Conservation (phyloP, 441 rosid genomes). For the Eruca vesicaria region DNA sequence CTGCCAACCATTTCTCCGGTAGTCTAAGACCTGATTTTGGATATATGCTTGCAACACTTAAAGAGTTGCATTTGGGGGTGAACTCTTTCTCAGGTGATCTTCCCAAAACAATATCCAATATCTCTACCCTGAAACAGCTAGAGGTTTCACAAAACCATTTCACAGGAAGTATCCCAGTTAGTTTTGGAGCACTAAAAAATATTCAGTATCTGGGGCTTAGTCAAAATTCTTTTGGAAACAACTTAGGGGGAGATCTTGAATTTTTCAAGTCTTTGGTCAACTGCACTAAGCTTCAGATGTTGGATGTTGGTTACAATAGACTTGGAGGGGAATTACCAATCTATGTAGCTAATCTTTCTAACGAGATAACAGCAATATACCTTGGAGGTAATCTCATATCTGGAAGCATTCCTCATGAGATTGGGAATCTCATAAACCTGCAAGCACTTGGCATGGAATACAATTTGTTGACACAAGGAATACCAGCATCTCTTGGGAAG, state of each 20-base stretch:
- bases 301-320: constrained; percentile 15
- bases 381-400: constrained; percentile 23
- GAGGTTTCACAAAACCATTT: background rate
- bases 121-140: background rate
- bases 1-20: background rate
- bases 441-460: background rate
- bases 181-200: background rate
- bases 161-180: background rate
- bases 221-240: background rate
- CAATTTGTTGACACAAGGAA: constrained; percentile 20
- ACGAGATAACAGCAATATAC: background rate
- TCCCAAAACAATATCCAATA: constrained; percentile 9
- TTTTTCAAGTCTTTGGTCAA: constrained; percentile 25
- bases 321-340: constrained; percentile 33
- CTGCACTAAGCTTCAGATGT: constrained; percentile 10
- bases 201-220: background rate
- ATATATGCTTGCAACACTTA: background rate
- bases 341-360: constrained; percentile 33
- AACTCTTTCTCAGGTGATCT: constrained; percentile 11
- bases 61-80: background rate
- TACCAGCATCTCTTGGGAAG: constrained; percentile 33
- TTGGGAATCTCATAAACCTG: constrained; percentile 32
- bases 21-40: background rate
- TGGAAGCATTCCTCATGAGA: constrained; percentile 33
- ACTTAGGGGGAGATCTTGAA: background rate